phyloP scores from a whole-genome alignment of 2,329 filamentous ascomycete species.

The Clonostachys rosea region DNA sequence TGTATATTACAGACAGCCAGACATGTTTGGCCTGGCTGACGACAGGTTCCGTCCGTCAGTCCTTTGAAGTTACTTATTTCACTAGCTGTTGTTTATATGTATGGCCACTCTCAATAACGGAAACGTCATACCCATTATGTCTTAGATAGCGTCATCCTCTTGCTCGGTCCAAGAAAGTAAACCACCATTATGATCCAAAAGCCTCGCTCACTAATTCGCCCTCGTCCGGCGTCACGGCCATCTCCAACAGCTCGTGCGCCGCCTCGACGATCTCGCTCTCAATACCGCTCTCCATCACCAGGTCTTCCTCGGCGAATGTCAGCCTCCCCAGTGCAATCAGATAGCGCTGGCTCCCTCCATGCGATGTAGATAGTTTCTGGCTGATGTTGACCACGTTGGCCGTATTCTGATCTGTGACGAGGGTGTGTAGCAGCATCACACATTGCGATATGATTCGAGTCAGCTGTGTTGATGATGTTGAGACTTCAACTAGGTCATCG shows the following conservation, averaged over 20 bases:
- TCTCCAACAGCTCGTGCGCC: constrained; percentile 77
- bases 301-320: constrained; percentile 77
- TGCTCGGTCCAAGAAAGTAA: too few relatives aligned
- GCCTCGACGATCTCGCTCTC: constrained; percentile 74
- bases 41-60: too few relatives aligned
- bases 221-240: constrained; percentile 73
- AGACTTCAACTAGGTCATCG: neutral
- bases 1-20: too few relatives aligned
- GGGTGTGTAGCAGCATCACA: constrained; percentile 43
- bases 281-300: constrained; percentile 72
- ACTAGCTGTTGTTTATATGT: too few relatives aligned
- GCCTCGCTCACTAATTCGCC: constrained; percentile 38
- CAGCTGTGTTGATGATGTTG: constrained; percentile 19
- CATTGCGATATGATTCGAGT: constrained; percentile 42
- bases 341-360: constrained; percentile 77
- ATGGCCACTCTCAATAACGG: too few relatives aligned
- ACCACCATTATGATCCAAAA: constrained; percentile 13
- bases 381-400: constrained; percentile 54
- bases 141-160: too few relatives aligned
- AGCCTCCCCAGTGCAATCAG: constrained; percentile 75
- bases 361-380: constrained; percentile 64
- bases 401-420: constrained; percentile 43
- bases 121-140: too few relatives aligned
- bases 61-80: too few relatives aligned
- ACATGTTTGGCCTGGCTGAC: too few relatives aligned